phyloP scores from a whole-genome alignment of 192 early-diverging fungal species.

The Coemansia sp. region DNA sequence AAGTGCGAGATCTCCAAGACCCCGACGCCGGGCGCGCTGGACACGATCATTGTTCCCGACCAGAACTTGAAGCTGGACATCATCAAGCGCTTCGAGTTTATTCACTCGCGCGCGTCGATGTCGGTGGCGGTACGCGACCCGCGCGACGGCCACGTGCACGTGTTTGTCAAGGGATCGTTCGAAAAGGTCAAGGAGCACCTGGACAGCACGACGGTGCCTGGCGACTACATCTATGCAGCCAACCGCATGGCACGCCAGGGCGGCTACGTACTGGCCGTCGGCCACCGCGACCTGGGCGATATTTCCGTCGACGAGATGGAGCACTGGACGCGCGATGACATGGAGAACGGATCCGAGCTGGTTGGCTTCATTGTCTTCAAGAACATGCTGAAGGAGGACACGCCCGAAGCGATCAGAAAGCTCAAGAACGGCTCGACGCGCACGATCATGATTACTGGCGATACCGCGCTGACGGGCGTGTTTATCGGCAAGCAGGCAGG shows the following conservation, averaged over 20 bases:
- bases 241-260: slow-evolving; percentile 63
- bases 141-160: slow-evolving; percentile 52
- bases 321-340: slow-evolving; percentile 53
- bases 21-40: slow-evolving; percentile 23
- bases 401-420: slow-evolving; percentile 59
- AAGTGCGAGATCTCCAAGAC: slow-evolving; percentile 30
- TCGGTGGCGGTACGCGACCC: slow-evolving; percentile 63
- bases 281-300: slow-evolving; percentile 58
- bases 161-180: slow-evolving; percentile 77
- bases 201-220: slow-evolving; percentile 44
- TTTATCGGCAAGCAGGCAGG: slow-evolving; percentile 67
- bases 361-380: slow-evolving; percentile 68
- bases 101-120: slow-evolving; percentile 71
- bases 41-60: slow-evolving; percentile 51
- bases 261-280: slow-evolving; percentile 76
- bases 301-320: slow-evolving; percentile 47
- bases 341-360: slow-evolving; percentile 57
- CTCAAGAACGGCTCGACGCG: slow-evolving; percentile 64
- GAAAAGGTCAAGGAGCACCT: slow-evolving; percentile 62
- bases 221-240: slow-evolving; percentile 55
- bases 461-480: slow-evolving; percentile 69
- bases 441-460: slow-evolving; percentile 81
- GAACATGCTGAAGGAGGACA: slow-evolving; percentile 73
- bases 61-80: slow-evolving; percentile 19
- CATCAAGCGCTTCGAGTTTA: slow-evolving; percentile 74